A percentile compares a stretch with the other conserved stretches of the same genome.
Conservation (phyloP, 2,329 filamentous ascomycete genomes). For the Ceratocystis ficicola region DNA sequence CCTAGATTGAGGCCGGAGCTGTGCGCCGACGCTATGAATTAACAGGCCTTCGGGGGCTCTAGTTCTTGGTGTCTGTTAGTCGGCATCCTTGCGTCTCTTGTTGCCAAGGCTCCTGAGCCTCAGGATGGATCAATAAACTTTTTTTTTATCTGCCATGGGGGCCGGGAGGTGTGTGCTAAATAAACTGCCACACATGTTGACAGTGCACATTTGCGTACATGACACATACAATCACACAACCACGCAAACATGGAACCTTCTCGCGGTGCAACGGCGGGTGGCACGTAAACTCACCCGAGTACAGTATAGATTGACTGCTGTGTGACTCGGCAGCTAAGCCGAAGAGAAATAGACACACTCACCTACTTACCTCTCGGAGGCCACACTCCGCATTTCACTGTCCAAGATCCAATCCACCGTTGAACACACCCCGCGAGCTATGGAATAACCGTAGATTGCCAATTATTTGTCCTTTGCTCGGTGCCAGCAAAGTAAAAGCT, state of each 20-base stretch:
- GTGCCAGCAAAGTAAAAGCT: neutral
- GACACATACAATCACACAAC: neutral
- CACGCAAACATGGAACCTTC: neutral
- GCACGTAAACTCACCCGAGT: neutral
- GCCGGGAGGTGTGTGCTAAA: neutral
- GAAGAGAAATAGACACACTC: neutral
- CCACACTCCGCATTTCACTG: neutral
- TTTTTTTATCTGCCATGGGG: neutral
- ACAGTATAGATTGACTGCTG: neutral
- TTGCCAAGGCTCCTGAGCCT: neutral
- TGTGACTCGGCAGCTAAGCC: neutral
- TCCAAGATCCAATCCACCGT: neutral
- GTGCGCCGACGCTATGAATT: neutral
- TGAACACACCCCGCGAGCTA: neutral
- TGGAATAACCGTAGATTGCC: neutral
- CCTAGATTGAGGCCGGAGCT: conserved; percentile 2
- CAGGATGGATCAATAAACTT: conserved; percentile 9
- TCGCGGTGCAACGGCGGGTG: neutral
- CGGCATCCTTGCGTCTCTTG: neutral
- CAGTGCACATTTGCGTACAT: neutral
- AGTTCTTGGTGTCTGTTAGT: neutral
- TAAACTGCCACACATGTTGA: neutral
- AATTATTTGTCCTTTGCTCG: neutral
- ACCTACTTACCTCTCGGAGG: neutral
- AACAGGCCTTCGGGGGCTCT: neutral